Conservation (phyloP, 129 eudicot genomes). For the Arctium minus region DNA sequence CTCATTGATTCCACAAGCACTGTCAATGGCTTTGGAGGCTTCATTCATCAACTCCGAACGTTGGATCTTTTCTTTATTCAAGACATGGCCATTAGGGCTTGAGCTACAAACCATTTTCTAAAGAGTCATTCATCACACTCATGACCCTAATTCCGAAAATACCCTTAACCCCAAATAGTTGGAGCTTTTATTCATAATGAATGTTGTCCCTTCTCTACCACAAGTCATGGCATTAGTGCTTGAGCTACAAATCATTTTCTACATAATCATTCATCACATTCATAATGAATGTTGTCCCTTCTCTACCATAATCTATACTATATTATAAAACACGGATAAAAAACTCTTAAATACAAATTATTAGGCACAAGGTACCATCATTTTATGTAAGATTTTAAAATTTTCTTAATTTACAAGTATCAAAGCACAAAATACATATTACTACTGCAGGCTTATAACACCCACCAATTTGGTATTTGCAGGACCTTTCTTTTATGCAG, state of each 20-base stretch:
- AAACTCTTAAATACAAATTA: too few species aligned
- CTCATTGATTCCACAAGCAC: conserved; percentile 41
- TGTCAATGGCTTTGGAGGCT: background rate
- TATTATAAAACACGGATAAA: too few species aligned
- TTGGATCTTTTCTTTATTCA: background rate
- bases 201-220: background rate
- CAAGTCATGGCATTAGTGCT: background rate
- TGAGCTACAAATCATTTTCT: background rate
- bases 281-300: background rate
- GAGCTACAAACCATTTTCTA: background rate
- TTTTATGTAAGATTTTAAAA: too few species aligned
- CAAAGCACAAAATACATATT: too few species aligned
- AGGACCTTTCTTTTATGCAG: too few species aligned
- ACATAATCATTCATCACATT: background rate
- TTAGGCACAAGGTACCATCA: too few species aligned
- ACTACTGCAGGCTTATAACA: too few species aligned
- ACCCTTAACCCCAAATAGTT: too few species aligned
- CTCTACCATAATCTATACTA: too few species aligned
- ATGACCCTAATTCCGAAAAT: too few species aligned
- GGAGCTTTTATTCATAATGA: background rate
- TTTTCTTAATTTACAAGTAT: too few species aligned
- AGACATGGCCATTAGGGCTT: background rate
- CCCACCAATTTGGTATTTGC: too few species aligned
- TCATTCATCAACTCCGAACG: conserved; percentile 30
- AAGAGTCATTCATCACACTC: background rate